Percentiles rank a stretch among this genome's conserved stretches.
phyloP scores from a whole-genome alignment of 306 rosid genomes.

The Herpetospermum pedunculosum region DNA sequence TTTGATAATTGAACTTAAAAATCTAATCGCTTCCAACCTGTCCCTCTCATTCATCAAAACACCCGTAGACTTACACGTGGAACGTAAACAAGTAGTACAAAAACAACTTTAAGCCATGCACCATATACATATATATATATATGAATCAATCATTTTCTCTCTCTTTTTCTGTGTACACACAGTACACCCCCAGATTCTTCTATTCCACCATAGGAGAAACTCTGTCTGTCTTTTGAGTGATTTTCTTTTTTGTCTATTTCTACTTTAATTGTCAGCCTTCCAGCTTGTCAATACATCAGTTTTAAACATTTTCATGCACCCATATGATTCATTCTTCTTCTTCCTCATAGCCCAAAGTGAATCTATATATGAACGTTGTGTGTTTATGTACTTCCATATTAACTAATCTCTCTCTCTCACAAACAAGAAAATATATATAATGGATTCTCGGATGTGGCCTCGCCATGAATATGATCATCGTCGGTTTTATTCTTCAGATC shows the following conservation, averaged over 20 bases:
- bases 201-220: background rate
- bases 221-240: background rate
- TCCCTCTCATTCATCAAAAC: background rate
- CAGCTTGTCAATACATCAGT: conserved; percentile 1
- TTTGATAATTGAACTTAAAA: background rate
- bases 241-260: background rate
- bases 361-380: background rate
- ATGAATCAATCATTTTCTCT: background rate
- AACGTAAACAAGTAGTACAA: background rate
- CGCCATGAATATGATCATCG: background rate
- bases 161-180: background rate
- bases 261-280: background rate
- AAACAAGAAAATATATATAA: background rate
- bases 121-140: background rate
- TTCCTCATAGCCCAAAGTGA: background rate
- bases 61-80: background rate
- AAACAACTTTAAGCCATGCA: background rate
- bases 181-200: background rate
- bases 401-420: background rate
- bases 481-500: background rate
- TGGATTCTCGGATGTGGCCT: background rate
- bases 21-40: background rate
- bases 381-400: background rate
- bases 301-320: background rate
- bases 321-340: background rate